Evolutionary conservation across 768 basidiomycete species (phyloP).

Genomic region (Serendipita sp.): DNA sequence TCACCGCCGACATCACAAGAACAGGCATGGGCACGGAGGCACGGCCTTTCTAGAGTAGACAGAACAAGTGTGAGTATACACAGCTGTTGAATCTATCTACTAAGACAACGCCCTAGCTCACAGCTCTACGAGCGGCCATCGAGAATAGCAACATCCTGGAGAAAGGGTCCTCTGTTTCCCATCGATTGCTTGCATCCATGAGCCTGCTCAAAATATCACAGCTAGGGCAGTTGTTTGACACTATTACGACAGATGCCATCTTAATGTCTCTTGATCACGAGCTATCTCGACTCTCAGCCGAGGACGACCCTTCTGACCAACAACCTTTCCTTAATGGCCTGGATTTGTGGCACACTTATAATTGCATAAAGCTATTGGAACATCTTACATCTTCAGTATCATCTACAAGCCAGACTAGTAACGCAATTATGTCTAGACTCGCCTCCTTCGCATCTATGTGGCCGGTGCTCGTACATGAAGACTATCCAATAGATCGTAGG

Average conservation of each 20-base stretch:
- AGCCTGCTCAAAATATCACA: not conserved
- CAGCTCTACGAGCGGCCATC: not conserved
- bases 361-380: not conserved
- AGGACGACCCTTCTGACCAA: not conserved
- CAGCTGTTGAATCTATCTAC: not conserved
- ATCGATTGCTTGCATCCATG: not conserved
- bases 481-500: not conserved
- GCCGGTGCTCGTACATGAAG: not conserved
- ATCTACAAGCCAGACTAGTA: too few species aligned
- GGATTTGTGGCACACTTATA: not conserved
- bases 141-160: not conserved
- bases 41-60: slow-evolving; percentile 35
- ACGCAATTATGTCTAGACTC: too few species aligned
- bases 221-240: not conserved
- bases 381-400: not conserved
- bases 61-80: slow-evolving; percentile 36
- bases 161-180: not conserved
- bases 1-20: not conserved
- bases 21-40: slow-evolving; percentile 25
- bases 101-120: not conserved
- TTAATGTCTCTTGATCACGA: not conserved
- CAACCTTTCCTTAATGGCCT: not conserved
- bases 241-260: not conserved
- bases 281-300: not conserved
- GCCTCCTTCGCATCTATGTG: not conserved